Evolutionary conservation across 2,329 filamentous ascomycete species (phyloP), one percentile per base, ranked within the genome.

Genomic region (Epichloe baconii): DNA sequence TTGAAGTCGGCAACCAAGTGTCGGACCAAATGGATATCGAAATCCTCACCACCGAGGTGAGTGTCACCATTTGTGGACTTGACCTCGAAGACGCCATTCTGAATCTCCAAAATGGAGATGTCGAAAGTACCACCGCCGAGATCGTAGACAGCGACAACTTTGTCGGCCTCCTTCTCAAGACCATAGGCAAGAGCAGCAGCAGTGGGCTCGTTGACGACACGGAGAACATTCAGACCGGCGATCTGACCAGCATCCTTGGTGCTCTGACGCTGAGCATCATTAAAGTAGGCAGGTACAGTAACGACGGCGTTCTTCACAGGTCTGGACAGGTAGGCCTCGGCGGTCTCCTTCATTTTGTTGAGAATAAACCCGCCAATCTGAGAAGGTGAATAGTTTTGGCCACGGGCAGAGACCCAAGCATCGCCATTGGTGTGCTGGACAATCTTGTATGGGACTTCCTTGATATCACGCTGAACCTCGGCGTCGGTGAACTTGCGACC

Each of bases 11-110:
- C 79, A 58, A 96, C 88, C 53, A 97, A 79, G 79, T 95, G 85
- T 67, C 89, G 89, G 66, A 96, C 91, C 53, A 97, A 84, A 65
- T 81, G 82, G 66, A 95, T 96, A 68, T 97, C 91, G 66, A 96
- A 97, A 72, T 97, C 91, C 71, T 97, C 91, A 75, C 91, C 91
- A 82, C 91, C 91, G 62, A 97, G 82, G 72, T 97, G 91, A 58
- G 91, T 97, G 70, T 97, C 91, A 83, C 91, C 91, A 72, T 95
- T 95, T 76, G 91, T 97, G 17, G 91, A 95, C 82, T 96, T 96
- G 71, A 97, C 91, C 78, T 96, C 91, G 70, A 97, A 97, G 52
- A 97, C 90, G 71, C 91, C 91, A 72, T 89, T 89, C 76, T 95
- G 89, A 67, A 97, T 96, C 75, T 95, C 89, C 15, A 97, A 85